Conservation (phyloP, 306 rosid genomes). For the Pyrus betulifolia region DNA sequence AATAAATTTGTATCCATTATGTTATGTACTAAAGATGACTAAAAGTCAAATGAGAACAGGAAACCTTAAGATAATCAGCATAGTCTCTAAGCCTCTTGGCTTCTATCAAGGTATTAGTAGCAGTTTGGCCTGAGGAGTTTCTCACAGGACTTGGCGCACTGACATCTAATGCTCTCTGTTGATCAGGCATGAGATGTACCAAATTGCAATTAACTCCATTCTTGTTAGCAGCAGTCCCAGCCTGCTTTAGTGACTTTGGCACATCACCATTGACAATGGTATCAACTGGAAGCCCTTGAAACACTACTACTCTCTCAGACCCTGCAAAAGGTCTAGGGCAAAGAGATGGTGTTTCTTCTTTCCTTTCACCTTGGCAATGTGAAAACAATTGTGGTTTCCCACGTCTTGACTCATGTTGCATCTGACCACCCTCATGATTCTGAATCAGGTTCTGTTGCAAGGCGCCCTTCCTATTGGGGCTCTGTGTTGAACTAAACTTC, state of each 20-base stretch:
- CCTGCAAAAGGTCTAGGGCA: conserved; percentile 19
- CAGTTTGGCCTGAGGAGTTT: conserved; percentile 37
- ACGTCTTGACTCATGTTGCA: conserved; percentile 23
- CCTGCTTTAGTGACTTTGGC: conserved; percentile 26
- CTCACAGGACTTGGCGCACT: conserved; percentile 35
- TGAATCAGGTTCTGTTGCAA: conserved; percentile 25
- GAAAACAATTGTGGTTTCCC: conserved; percentile 32
- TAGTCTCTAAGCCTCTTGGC: conserved; percentile 52
- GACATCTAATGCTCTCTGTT: conserved; percentile 17
- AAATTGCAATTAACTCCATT: conserved; percentile 20
- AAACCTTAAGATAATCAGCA: conserved; percentile 69
- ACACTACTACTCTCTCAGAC: conserved; percentile 30
- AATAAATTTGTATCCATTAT: conserved; percentile 9
- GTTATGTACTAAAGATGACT: conserved; percentile 11
- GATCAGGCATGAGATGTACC: conserved; percentile 30
- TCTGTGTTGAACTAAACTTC: conserved; percentile 27
- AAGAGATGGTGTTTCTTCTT: conserved; percentile 23
- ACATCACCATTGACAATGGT: conserved; percentile 26
- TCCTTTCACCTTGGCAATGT: conserved; percentile 21
- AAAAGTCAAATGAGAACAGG: conserved; percentile 20
- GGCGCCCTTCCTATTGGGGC: conserved; percentile 22
- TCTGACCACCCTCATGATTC: conserved; percentile 31
- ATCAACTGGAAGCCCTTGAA: conserved; percentile 26
- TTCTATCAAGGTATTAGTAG: conserved; percentile 43
- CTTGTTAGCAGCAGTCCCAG: conserved; percentile 25